Base-by-base conservation (phyloP, 257 asterid species). In the Eustoma russellianum region DNA sequence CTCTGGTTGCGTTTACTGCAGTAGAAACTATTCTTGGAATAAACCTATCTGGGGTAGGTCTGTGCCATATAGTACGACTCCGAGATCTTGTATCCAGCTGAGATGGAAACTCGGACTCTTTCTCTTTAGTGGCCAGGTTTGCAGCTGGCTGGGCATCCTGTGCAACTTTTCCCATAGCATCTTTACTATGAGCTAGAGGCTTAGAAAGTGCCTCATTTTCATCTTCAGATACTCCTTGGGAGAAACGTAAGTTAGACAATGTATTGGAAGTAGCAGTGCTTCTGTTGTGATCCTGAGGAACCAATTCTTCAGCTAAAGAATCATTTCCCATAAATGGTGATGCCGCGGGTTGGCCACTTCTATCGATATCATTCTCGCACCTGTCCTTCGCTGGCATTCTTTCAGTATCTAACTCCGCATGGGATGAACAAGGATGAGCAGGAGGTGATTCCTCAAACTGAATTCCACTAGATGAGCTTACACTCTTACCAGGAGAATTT, bases 1-100 rank as follows among this genome's bases (percentile, higher is more conserved):
- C 66, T 59, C 74, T 64, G 19, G 69, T 64, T 62, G 65, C 72
- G 43, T 57, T 56, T 8, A 60, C 48, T 50, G 72, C 57, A 40
- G 71, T 67, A 41, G 68, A 53, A 64, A 73, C 60, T 64, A 68
- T 65, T 59, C 72, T 67, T 28, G 77, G 72, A 49, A 63, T 70
- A 46, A 67, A 67, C 33, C 68, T 62, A 57, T 68, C 73, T 5
- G 61, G 59, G 12, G 70, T 60, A 51, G 77, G 70, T 28, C 60
- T 41, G 46, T 64, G 69, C 74, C 73, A 63, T 54, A 66, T 52
- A 41, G 59, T 51, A 45, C 60, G 73, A 55, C 48, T 48, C 17
- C 67, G 74, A 48, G 63, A 48, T 59, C 74, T 66, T 38, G 69
- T 45, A 43, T 71, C 77, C 44, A 28, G 55, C 48, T 64, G 63